Evolutionary conservation across 176 grass and related monocot species (phyloP).

Genomic region (Coix lacrymajobi): DNA sequence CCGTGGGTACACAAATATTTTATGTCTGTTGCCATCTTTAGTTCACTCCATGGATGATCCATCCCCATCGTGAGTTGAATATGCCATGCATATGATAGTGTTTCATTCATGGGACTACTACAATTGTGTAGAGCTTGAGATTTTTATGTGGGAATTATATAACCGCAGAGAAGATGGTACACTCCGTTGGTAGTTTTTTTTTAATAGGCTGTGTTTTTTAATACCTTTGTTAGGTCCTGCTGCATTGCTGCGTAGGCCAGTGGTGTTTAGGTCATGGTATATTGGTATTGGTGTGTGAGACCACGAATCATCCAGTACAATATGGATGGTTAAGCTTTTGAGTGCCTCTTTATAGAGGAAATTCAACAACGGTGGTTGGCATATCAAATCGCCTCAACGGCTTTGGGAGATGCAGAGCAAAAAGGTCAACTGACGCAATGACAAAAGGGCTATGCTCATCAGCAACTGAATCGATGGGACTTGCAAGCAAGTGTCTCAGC

Average conservation of each 20-base stretch:
- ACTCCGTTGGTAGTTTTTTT: not conserved
- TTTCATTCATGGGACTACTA: not conserved
- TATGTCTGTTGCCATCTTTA: no score
- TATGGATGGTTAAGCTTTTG: not conserved
- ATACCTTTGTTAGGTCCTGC: not conserved
- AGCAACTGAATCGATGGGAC: not conserved
- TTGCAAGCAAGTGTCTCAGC: slow-evolving; percentile 9
- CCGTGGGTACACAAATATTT: no score
- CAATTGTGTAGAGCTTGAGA: not conserved
- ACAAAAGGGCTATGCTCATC: slow-evolving; percentile 12
- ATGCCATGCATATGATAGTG: not conserved
- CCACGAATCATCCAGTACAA: not conserved
- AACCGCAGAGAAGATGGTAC: not conserved
- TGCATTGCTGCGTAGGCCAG: not conserved
- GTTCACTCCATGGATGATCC: no score
- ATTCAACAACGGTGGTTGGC: not conserved
- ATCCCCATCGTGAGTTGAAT: no score
- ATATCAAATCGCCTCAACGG: slow-evolving; percentile 3
- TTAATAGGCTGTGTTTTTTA: not conserved
- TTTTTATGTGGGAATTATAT: not conserved
- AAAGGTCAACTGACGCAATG: slow-evolving; percentile 18
- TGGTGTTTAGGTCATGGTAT: not conserved
- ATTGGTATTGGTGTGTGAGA: not conserved
- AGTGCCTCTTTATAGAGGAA: not conserved
- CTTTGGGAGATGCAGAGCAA: not conserved